Percentiles rank a stretch among this genome's conserved stretches.
These are phyloP conservation scores for Phytopythium oedochilum DNA, from an alignment of 352 stramenopile species.

Conservation along the genomic window DNA sequence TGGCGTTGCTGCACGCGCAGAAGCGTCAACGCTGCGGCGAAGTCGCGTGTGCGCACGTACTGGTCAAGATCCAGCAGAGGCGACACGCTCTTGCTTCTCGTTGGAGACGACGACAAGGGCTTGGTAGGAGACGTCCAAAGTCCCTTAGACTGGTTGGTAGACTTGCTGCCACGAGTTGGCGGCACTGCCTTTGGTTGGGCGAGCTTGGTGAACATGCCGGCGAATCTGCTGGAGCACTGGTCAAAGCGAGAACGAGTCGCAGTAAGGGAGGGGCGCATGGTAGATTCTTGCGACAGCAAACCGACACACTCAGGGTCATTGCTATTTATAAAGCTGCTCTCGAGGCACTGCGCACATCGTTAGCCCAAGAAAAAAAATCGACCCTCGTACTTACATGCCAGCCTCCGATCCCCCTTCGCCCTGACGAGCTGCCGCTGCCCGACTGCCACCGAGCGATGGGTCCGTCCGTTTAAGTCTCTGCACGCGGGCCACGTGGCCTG, in stretches of 20 bases:
- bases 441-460: no score
- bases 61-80: constrained; percentile 25
- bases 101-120: neutral
- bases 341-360: neutral
- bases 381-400: neutral
- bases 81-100: neutral
- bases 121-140: neutral
- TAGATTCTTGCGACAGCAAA: no score
- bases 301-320: no score
- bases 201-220: neutral
- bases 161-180: neutral
- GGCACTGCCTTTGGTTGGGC: neutral
- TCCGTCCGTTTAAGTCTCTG: neutral
- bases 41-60: constrained; percentile 43
- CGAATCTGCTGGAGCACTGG: neutral
- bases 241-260: neutral
- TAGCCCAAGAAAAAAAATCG: neutral
- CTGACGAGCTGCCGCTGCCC: neutral
- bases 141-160: no score
- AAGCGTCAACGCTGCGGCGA: constrained; percentile 35
- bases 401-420: neutral
- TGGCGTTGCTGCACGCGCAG: constrained; percentile 18
- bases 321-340: constrained; percentile 1
- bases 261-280: neutral
- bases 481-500: neutral